Evolutionary conservation across 345 rosid genomes (phyloP), one percentile per base, ranked within the genome.

Genomic region (Erysimum cheiranthoides): DNA sequence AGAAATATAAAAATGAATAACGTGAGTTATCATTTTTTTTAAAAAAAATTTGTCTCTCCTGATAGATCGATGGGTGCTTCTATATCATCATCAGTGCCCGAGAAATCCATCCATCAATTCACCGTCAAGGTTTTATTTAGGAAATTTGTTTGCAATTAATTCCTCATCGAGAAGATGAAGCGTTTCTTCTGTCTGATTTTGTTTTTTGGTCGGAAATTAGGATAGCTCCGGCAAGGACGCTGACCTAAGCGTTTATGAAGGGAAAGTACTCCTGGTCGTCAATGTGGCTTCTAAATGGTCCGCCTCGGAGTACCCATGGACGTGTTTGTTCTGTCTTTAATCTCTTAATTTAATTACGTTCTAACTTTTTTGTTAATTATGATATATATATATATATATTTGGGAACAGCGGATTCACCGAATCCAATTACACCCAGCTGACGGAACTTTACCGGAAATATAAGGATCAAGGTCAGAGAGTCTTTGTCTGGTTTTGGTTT

Each of bases 261-360:
- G 97, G 35, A 94, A 90, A 80, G 92, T 86, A 75, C 85, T 91
- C 21, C 91, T 91, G 42, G 88, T 94, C 18, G 98, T 90, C 66
- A 94, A 94, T 61, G 97, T 94, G 34, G 98, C 98, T 60, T 91
- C 98, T 63, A 94, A 88, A 87, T 94, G 98, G 97, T 93, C 31
- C 10, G 46, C 52, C 42, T 34, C 30, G 4, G 8, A 30, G 25
- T 21, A 21, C 25, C 25, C 25, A 21, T 21, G 25, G 25, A 21
- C 25, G 1, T 21, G 25, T 21, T 21, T 21, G 3, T 51, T 36
- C 5, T 21, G 34, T 14, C 58, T 30, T 6, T 10, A 10, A 21
- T 17, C 14, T 65, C 9, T 30, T 8, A 9, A 4, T 34, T 17
- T n/a, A n/a, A n/a, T n/a, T 21, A 14, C 47, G 2, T 21, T 11